These are phyloP conservation scores for Leptomonas pyrrhocoris DNA, from an alignment of 208 protist species.

Conservation along the genomic window DNA sequence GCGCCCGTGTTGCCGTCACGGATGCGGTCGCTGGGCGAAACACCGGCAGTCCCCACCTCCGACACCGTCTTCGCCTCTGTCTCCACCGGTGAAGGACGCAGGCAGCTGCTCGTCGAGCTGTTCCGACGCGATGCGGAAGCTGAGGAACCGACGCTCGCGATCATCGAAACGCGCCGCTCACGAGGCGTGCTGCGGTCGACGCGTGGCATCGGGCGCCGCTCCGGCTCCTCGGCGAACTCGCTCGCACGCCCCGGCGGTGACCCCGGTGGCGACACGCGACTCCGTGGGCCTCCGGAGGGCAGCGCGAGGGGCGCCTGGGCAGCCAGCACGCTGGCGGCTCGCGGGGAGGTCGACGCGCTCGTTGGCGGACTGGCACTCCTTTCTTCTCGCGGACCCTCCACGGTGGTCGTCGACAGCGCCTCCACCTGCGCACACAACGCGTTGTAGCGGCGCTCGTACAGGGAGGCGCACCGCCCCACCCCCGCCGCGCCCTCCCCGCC, in stretches of 20 bases:
- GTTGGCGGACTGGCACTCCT: background rate
- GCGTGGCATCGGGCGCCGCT: constrained; percentile 10
- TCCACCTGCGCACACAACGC: background rate
- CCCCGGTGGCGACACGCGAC: background rate
- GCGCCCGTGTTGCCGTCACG: background rate
- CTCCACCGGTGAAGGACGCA: background rate
- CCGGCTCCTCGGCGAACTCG: background rate
- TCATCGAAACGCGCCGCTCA: constrained; percentile 7
- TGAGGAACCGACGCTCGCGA: background rate
- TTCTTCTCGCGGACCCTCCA: background rate
- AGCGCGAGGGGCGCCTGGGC: background rate
- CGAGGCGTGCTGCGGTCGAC: constrained; percentile 9
- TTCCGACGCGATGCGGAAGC: background rate
- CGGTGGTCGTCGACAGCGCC: background rate
- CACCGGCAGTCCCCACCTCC: background rate
- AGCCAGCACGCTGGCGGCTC: background rate
- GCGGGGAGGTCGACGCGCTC: background rate
- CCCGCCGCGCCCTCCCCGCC: background rate
- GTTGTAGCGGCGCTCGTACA: constrained; percentile 21
- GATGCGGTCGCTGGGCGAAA: background rate
- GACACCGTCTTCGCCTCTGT: background rate
- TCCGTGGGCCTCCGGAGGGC: background rate
- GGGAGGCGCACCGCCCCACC: constrained; percentile 1
- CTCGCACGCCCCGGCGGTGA: background rate
- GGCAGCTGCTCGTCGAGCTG: background rate